Conservation (phyloP, 169 alveolate species). For the Plasmodium reichenowi region DNA sequence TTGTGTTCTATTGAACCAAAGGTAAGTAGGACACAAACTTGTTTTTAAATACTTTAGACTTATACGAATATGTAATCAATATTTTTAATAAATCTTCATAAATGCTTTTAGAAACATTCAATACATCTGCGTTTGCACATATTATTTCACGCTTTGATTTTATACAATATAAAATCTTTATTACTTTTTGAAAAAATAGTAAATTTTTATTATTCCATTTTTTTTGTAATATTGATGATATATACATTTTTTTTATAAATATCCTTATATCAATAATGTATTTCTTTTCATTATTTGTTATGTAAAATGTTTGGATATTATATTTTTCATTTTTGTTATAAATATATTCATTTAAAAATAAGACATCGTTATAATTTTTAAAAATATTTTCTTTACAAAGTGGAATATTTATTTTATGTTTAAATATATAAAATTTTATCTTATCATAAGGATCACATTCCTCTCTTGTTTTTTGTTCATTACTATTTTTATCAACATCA, state of each 20-base stretch:
- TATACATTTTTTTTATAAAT: slow-evolving; percentile 39
- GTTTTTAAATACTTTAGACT: slow-evolving; percentile 8
- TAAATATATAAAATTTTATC: slow-evolving; percentile 25
- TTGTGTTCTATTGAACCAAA: slow-evolving; percentile 23
- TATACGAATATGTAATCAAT: slow-evolving; percentile 31
- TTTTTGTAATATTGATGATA: slow-evolving; percentile 21
- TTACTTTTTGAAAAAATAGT: slow-evolving; percentile 40
- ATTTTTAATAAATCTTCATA: slow-evolving; percentile 64
- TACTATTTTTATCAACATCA: not conserved
- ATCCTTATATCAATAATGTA: slow-evolving; percentile 62
- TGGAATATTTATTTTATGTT: slow-evolving; percentile 62
- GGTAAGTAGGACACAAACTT: slow-evolving; percentile 31
- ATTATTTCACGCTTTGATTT: slow-evolving; percentile 12
- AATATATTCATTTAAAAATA: slow-evolving; percentile 56
- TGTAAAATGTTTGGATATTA: slow-evolving; percentile 32
- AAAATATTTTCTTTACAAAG: slow-evolving; percentile 31
- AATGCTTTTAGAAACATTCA: slow-evolving; percentile 28
- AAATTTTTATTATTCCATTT: slow-evolving; percentile 1
- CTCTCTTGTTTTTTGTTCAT: not conserved
- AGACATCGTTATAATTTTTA: slow-evolving; percentile 24
- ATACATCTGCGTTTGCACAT: slow-evolving; percentile 20
- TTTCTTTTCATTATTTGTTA: slow-evolving; percentile 24
- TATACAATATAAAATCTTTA: slow-evolving; percentile 42
- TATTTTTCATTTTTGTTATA: slow-evolving; percentile 41
- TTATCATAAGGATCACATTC: not conserved